phyloP scores from a whole-genome alignment of 805 yeast species.

The Starmera quercuum region DNA sequence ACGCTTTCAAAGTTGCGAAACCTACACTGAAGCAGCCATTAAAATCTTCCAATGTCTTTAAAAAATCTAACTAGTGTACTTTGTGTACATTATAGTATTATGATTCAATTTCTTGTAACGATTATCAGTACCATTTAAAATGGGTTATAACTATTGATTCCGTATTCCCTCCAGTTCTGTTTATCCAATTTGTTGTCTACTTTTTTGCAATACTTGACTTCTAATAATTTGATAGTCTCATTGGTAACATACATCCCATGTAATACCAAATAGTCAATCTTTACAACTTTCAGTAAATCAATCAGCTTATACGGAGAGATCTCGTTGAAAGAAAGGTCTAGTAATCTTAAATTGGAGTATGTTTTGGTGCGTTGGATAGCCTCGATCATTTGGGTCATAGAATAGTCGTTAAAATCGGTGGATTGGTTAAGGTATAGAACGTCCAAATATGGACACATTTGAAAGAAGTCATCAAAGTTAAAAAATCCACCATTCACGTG shows the following conservation, averaged over 20 bases:
- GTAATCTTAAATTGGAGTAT: conserved; percentile 3
- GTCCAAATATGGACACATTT: conserved; percentile 10
- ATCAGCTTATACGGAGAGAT: conserved; percentile 13
- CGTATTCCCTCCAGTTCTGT: conserved; percentile 17
- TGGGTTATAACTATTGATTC: conserved; percentile 16
- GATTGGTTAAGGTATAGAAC: conserved; percentile 16
- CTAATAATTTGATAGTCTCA: conserved; percentile 13
- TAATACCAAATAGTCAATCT: conserved; percentile 8
- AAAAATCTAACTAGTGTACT: conserved; percentile 10
- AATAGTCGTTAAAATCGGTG: conserved; percentile 15
- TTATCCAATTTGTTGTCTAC: conserved; percentile 15
- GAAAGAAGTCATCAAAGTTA: conserved; percentile 12
- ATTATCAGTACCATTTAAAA: too few relatives aligned
- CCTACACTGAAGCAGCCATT: conserved; percentile 3
- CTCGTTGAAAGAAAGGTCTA: conserved; percentile 18
- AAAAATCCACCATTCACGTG: conserved; percentile 10
- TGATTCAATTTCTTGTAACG: too few relatives aligned
- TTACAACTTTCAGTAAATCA: conserved; percentile 6
- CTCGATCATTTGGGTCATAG: conserved; percentile 9
- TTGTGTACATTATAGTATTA: too few relatives aligned
- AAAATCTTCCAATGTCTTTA: conserved; percentile 2
- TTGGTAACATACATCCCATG: conserved; percentile 16
- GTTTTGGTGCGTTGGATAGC: conserved; percentile 5
- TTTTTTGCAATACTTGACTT: conserved; percentile 7
- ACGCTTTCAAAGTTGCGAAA: conserved; percentile 14